A percentile compares a stretch with the other conserved stretches of the same genome.
phyloP scores from a whole-genome alignment of 768 basidiomycete genomes.

The Boletus rex-veris region DNA sequence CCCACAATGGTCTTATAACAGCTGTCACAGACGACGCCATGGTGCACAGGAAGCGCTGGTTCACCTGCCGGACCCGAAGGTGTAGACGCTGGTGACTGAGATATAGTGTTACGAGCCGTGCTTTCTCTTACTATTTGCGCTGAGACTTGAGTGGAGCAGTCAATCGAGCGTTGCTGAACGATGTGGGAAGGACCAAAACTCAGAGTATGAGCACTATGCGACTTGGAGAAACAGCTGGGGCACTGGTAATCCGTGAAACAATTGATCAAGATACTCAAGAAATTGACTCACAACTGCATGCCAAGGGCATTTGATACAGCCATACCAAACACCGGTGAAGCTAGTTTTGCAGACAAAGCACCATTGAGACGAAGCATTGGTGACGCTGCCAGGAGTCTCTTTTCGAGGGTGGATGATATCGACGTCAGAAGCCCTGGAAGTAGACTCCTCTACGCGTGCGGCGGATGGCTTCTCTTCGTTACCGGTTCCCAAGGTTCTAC shows the following conservation, averaged over 20 bases:
- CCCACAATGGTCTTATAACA: constrained; percentile 61
- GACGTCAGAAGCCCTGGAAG: not conserved
- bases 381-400: not conserved
- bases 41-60: constrained; percentile 40
- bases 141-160: not conserved
- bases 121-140: not conserved
- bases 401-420: not conserved
- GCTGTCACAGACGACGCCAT: constrained; percentile 59
- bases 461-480: not conserved
- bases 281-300: constrained; percentile 26
- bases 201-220: constrained; percentile 25
- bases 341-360: constrained; percentile 31
- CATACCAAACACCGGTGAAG: constrained; percentile 28
- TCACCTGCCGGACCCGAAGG: not conserved
- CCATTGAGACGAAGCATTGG: constrained; percentile 14
- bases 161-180: constrained; percentile 17
- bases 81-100: not conserved
- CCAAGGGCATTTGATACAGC: constrained; percentile 32
- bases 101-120: not conserved
- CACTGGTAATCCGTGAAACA: constrained; percentile 22
- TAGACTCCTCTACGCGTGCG: not conserved
- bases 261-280: not conserved
- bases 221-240: constrained; percentile 27
- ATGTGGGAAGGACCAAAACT: constrained; percentile 32
- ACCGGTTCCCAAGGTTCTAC: constrained; percentile 32